Evolutionary conservation across 305 asterid genomes (phyloP).

Genomic region (Solanum aculeatissimum): DNA sequence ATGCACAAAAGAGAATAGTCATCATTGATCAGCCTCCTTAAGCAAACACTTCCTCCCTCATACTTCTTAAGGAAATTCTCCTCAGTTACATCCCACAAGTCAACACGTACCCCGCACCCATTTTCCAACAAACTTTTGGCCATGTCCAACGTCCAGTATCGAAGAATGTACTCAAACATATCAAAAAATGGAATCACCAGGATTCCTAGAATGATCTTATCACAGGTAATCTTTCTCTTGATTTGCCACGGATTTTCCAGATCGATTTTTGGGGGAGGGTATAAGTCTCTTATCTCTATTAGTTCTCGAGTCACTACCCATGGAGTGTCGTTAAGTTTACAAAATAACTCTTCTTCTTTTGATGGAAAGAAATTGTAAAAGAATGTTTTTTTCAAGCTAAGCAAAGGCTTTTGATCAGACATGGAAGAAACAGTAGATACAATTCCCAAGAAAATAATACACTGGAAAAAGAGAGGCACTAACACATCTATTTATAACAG

Average conservation of each 20-base stretch:
- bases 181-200: slow-evolving; percentile 18
- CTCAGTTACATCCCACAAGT: slow-evolving; percentile 35
- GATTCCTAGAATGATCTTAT: slow-evolving; percentile 14
- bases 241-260: slow-evolving; percentile 26
- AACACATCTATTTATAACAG: no score
- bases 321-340: neutral
- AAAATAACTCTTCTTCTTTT: slow-evolving; percentile 14
- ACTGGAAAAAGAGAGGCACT: no score
- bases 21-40: slow-evolving; percentile 15
- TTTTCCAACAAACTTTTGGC: slow-evolving; percentile 9
- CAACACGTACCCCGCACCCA: slow-evolving; percentile 16
- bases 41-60: neutral
- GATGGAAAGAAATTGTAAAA: slow-evolving; percentile 30
- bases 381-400: slow-evolving; percentile 19
- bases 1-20: slow-evolving; percentile 16
- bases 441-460: neutral
- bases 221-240: slow-evolving; percentile 20
- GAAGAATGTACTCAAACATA: slow-evolving; percentile 26
- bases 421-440: neutral
- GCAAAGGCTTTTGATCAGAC: neutral
- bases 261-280: slow-evolving; percentile 4
- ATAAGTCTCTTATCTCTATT: slow-evolving; percentile 37
- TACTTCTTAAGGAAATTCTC: slow-evolving; percentile 17
- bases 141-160: slow-evolving; percentile 29
- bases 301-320: neutral